Percentiles rank a stretch among this genome's conserved stretches.
Conservation (phyloP, 2,329 filamentous ascomycete genomes). For the Fusarium lateritium region DNA sequence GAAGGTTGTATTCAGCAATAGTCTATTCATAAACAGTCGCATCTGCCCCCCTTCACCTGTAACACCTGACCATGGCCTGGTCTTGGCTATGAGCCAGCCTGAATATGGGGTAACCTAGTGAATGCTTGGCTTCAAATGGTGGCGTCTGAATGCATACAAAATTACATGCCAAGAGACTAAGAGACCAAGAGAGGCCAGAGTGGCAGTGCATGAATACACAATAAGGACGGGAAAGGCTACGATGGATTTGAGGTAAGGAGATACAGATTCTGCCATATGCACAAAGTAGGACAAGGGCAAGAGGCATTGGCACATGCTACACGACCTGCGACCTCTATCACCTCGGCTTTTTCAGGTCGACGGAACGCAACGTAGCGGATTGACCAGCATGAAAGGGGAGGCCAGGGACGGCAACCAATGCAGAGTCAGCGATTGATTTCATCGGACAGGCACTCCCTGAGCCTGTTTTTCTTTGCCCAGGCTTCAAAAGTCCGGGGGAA, state of each 20-base stretch:
- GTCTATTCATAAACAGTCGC: conserved; percentile 2
- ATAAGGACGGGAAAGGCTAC: not conserved
- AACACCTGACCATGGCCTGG: conserved; percentile 40
- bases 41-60: conserved; percentile 18
- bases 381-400: conserved; percentile 24
- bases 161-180: conserved; percentile 27
- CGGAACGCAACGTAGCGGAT: conserved; percentile 21
- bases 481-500: conserved; percentile 33
- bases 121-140: conserved; percentile 44
- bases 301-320: conserved; percentile 39
- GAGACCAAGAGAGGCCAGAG: conserved; percentile 12
- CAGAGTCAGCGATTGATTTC: conserved; percentile 26
- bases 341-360: conserved; percentile 40
- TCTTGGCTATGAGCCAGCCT: conserved; percentile 41
- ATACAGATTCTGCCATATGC: not conserved
- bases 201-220: conserved; percentile 32
- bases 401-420: conserved; percentile 22
- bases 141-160: conserved; percentile 28
- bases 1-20: not conserved
- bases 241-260: not conserved
- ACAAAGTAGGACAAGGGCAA: not conserved
- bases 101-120: conserved; percentile 35
- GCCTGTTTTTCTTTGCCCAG: conserved; percentile 20
- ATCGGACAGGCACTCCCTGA: conserved; percentile 38
- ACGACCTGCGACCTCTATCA: conserved; percentile 16